Evolutionary conservation across 2,329 filamentous ascomycete genomes (phyloP), one percentile per base, ranked within the genome.

Genomic region (Nigrospora osmanthi): DNA sequence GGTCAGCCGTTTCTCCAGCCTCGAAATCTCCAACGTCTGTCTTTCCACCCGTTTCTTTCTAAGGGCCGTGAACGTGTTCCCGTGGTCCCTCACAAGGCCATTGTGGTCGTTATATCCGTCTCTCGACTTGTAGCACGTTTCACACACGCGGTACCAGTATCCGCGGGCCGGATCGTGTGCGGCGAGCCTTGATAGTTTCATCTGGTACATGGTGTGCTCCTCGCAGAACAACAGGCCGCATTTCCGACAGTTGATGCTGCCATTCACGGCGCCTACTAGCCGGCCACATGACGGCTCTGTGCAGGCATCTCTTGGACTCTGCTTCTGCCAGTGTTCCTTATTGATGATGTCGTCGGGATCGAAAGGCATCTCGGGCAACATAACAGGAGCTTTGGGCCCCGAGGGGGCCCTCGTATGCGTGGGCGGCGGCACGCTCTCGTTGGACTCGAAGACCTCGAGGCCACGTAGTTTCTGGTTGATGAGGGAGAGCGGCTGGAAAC

Each of bases 121-220:
- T 56, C 93, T 80, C 42, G 89, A 95, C 69, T 96, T 97, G 69
- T 93, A 98, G 67, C 93, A 98, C n/a, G 93, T 97, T 69, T 98
- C 93, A 61, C 93, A 98, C 2, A 97, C 91, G 42, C 93, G 73
- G 55, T 88, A 95, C 93, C 93, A 98, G 54, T 88, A 79, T 9
- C 93, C 93, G 49, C 91, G 75, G 2, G 93, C 80, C 0, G 93
- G 91, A 52, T 98, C 93, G 65, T 96, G 89, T 47, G 83, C 78
- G 4, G 93, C 93, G 30, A 89, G 85, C 44, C 90, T 76, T 10
- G 90, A 95, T 11, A 98, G 74, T 71, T 94, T 96, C 87, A 97
- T 97, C 69, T 98, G 91, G 60, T 97, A 98, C 90, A 98, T 95
- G 43, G 93, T 97, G 63, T 98, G 93, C 55, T 91, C 87, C 59